A percentile compares a stretch with the other conserved stretches of the same genome.
These are phyloP conservation scores for Cajanus cajan DNA, from an alignment of 306 rosid species.

Conservation along the genomic window DNA sequence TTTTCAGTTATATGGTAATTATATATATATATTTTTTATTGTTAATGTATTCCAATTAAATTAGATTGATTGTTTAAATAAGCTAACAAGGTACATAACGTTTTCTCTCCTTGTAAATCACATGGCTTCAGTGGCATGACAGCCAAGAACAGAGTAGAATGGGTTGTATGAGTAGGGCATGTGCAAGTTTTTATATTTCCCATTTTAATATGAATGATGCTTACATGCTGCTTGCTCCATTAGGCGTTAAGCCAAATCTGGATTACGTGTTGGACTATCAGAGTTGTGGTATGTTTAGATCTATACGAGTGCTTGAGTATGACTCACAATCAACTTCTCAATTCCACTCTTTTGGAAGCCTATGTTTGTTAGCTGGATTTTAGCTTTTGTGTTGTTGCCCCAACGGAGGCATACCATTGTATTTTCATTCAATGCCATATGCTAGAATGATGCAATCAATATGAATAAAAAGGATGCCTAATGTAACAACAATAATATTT, in stretches of 20 bases:
- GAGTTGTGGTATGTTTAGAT: background rate
- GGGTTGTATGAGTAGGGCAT: constrained; percentile 5
- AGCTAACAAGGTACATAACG: background rate
- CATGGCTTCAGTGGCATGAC: constrained; percentile 2
- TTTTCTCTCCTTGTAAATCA: background rate
- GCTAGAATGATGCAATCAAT: background rate
- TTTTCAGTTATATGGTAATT: background rate
- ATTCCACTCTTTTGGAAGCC: background rate
- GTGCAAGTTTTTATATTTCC: background rate
- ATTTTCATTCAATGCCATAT: constrained; percentile 38
- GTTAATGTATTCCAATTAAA: no score
- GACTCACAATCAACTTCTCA: background rate
- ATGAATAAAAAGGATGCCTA: background rate
- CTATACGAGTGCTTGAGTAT: no score
- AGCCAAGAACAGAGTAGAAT: constrained; percentile 2
- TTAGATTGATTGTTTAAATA: no score
- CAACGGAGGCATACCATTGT: constrained; percentile 24
- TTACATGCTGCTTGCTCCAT: background rate
- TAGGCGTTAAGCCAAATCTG: background rate
- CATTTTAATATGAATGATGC: background rate
- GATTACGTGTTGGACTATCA: constrained; percentile 6
- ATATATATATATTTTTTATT: no score
- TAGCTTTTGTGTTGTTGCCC: constrained; percentile 39
- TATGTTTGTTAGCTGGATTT: constrained; percentile 8
- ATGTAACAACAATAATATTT: background rate